A percentile compares a stretch with the other conserved stretches of the same genome.
These are phyloP conservation scores for Fusarium anthophilum DNA, from an alignment of 2,329 filamentous ascomycete species.

Conservation along the genomic window DNA sequence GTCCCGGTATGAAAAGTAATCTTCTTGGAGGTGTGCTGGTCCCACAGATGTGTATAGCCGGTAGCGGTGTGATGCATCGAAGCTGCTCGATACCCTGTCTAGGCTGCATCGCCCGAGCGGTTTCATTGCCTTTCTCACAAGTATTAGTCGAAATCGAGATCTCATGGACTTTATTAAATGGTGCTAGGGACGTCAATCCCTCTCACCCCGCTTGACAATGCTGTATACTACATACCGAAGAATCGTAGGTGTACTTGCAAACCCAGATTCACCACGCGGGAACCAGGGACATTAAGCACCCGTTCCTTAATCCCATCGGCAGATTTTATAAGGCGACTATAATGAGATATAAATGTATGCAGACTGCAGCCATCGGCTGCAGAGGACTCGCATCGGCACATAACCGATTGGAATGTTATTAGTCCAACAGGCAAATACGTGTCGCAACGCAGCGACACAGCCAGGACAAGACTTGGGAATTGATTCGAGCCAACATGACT, in stretches of 20 bases:
- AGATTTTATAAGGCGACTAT: no score
- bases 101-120: not conserved
- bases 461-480: no score
- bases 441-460: not conserved
- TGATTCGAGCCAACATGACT: rapidly evolving
- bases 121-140: no score
- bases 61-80: not conserved
- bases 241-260: not conserved
- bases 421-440: not conserved
- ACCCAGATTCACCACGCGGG: not conserved
- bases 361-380: not conserved
- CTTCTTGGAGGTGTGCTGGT: not conserved
- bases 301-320: rapidly evolving
- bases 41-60: not conserved
- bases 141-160: rapidly evolving
- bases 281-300: not conserved
- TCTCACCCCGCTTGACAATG: no score
- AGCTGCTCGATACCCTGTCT: not conserved
- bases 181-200: no score
- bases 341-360: no score
- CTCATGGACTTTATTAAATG: not conserved
- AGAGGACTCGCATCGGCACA: no score
- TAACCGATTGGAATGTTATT: not conserved
- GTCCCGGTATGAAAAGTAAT: rapidly evolving
- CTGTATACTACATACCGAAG: not conserved